phyloP scores from a whole-genome alignment of 73 alveolate genomes.

The Paramecium sonneborni region DNA sequence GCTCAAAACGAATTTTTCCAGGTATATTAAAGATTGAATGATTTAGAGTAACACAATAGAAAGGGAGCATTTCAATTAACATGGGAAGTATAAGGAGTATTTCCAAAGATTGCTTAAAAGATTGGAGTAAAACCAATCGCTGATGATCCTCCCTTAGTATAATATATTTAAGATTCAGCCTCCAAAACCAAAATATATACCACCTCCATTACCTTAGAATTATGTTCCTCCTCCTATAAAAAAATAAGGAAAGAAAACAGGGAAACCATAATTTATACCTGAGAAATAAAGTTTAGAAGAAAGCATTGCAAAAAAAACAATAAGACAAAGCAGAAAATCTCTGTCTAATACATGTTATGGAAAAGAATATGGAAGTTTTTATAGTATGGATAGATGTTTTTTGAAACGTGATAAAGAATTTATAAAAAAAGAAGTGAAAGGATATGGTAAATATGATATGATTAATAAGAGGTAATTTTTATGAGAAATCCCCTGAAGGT shows the following conservation, averaged over 20 bases:
- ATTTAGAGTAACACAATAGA: background rate
- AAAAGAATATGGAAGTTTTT: background rate
- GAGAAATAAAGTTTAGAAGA: background rate
- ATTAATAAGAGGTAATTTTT: background rate
- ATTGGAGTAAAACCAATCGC: background rate
- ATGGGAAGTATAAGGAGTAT: constrained; percentile 1
- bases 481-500: background rate
- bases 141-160: constrained; percentile 32
- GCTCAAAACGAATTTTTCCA: constrained; percentile 4
- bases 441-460: background rate
- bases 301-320: background rate
- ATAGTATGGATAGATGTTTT: constrained; percentile 2
- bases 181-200: constrained; percentile 19
- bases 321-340: background rate
- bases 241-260: background rate
- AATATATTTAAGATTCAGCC: background rate
- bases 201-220: constrained; percentile 15
- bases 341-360: background rate
- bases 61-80: constrained; percentile 14
- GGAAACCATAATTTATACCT: background rate
- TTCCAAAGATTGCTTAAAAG: constrained; percentile 6
- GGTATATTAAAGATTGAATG: background rate
- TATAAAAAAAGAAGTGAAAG: background rate
- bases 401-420: constrained; percentile 15
- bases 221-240: constrained; percentile 9